Conservation (phyloP, 345 rosid genomes). For the Linum usitatissimum region DNA sequence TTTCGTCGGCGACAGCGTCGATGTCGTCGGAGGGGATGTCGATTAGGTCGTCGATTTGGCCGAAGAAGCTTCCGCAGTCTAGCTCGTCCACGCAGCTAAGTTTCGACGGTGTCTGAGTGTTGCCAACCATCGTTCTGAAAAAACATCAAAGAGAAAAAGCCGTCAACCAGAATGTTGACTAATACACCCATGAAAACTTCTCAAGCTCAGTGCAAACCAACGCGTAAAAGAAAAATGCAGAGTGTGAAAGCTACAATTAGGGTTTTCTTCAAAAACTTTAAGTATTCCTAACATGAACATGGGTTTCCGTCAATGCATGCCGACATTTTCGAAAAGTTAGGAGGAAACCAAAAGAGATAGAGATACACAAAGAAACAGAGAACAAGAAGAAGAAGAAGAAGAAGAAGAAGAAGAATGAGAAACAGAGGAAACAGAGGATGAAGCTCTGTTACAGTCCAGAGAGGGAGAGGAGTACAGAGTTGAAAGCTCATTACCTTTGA, state of each 20-base stretch:
- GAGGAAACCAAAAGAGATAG: too few species aligned
- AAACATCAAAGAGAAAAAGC: constrained; percentile 2
- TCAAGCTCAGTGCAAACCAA: not conserved
- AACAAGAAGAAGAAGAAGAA: too few species aligned
- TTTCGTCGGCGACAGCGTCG: constrained; percentile 22
- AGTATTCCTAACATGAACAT: too few species aligned
- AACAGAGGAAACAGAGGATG: too few species aligned
- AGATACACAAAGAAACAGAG: too few species aligned
- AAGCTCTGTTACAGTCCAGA: too few species aligned
- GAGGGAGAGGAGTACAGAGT: too few species aligned
- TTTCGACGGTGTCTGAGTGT: constrained; percentile 1
- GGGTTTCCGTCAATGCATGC: too few species aligned
- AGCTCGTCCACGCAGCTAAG: constrained; percentile 57
- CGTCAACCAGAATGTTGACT: not conserved
- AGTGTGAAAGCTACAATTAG: not conserved
- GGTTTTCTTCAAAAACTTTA: not conserved
- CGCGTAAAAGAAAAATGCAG: not conserved
- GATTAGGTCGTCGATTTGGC: constrained; percentile 80
- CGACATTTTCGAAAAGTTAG: too few species aligned
- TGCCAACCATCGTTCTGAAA: constrained; percentile 44
- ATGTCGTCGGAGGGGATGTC: constrained; percentile 72
- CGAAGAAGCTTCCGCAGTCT: constrained; percentile 91
- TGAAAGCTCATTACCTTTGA: too few species aligned
- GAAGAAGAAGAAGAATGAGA: too few species aligned
- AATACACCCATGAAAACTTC: not conserved